Percentiles rank a stretch among this genome's conserved stretches.
phyloP scores from a whole-genome alignment of 768 basidiomycete species.

The Clitopilus hobsonii region DNA sequence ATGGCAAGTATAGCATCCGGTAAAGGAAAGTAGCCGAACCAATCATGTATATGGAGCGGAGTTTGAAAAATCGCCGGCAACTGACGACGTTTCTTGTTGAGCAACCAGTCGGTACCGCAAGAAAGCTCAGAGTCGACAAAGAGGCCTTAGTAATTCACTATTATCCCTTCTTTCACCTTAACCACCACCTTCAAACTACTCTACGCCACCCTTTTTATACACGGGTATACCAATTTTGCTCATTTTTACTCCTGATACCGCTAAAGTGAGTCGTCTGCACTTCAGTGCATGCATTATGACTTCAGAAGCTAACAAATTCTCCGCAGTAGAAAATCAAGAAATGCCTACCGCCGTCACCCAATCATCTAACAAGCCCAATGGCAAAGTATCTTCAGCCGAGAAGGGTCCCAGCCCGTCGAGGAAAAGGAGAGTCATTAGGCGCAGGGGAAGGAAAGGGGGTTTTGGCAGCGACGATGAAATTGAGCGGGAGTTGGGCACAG shows the following conservation, averaged over 20 bases:
- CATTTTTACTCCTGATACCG: neutral
- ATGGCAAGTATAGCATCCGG: slow-evolving; percentile 5
- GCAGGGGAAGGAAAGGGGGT: slow-evolving; percentile 56
- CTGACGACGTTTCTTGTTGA: slow-evolving; percentile 11
- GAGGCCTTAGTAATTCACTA: neutral
- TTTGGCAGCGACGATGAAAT: slow-evolving; percentile 78
- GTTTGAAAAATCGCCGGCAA: slow-evolving; percentile 18
- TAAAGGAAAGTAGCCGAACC: neutral
- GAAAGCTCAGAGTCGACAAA: slow-evolving; percentile 7
- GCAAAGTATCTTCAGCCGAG: slow-evolving; percentile 21
- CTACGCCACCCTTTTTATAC: neutral
- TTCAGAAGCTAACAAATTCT: neutral
- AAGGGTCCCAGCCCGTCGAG: slow-evolving; percentile 30
- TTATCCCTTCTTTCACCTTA: neutral
- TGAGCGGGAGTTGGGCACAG: slow-evolving; percentile 63
- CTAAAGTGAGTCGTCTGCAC: neutral
- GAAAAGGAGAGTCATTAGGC: slow-evolving; percentile 46
- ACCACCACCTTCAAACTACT: neutral
- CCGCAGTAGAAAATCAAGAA: slow-evolving; percentile 4
- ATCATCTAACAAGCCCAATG: slow-evolving; percentile 26
- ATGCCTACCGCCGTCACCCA: slow-evolving; percentile 44
- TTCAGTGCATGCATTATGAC: slow-evolving; percentile 26
- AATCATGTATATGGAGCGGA: slow-evolving; percentile 11
- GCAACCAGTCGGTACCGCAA: slow-evolving; percentile 8
- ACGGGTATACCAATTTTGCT: neutral